Percentiles rank a stretch among this genome's conserved stretches.
phyloP scores from a whole-genome alignment of 2,329 filamentous ascomycete species.

The Fusarium sp. region DNA sequence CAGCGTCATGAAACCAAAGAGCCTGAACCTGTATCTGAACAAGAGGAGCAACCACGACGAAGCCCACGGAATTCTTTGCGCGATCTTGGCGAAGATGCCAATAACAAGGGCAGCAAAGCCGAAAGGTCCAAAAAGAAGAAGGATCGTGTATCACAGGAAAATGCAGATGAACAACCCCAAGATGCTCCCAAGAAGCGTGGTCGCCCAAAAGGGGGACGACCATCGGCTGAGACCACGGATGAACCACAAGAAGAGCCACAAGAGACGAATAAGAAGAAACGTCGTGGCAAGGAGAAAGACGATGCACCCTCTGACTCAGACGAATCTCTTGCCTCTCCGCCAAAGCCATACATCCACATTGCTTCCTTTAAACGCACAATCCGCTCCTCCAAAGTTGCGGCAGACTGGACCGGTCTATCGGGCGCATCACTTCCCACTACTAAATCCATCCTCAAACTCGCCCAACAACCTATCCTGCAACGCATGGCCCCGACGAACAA shows the following conservation, averaged over 20 bases:
- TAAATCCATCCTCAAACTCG: conserved; percentile 65
- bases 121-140: conserved; percentile 23
- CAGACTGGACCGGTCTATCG: conserved; percentile 73
- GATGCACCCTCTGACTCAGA: conserved; percentile 34
- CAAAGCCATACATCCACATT: conserved; percentile 61
- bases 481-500: conserved; percentile 61
- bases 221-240: neutral
- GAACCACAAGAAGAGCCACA: neutral
- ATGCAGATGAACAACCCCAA: conserved; percentile 9
- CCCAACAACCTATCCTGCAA: conserved; percentile 70
- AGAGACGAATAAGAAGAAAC: conserved; percentile 21
- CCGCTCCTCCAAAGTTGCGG: conserved; percentile 71
- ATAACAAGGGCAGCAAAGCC: conserved; percentile 32
- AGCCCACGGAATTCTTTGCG: conserved; percentile 36
- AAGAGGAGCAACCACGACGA: conserved; percentile 17
- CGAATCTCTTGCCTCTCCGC: conserved; percentile 42
- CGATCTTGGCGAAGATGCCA: conserved; percentile 11
- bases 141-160: conserved; percentile 2
- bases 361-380: conserved; percentile 63
- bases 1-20: conserved; percentile 15
- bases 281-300: conserved; percentile 29
- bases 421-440: conserved; percentile 65
- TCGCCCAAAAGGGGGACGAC: conserved; percentile 12
- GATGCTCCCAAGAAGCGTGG: conserved; percentile 28
- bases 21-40: neutral